Conservation (phyloP, 768 basidiomycete genomes). For the Fistulinella prunicolor region DNA sequence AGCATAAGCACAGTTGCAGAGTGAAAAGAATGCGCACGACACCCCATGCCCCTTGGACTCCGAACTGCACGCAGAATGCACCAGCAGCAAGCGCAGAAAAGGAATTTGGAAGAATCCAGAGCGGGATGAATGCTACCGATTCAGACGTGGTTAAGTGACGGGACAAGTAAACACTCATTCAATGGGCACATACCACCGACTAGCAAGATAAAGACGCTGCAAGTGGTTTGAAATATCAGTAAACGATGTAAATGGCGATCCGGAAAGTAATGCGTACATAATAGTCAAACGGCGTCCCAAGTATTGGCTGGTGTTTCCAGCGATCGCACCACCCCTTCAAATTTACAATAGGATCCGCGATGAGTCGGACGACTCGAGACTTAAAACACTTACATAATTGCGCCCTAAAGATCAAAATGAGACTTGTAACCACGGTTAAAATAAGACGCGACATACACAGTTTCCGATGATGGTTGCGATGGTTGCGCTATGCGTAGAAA, state of each 20-base stretch:
- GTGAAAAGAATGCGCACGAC: conserved; percentile 48
- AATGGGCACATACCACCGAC: conserved; percentile 22
- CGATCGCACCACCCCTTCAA: conserved; percentile 61
- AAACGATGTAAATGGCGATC: background rate
- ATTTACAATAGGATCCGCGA: background rate
- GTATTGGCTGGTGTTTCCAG: conserved; percentile 71
- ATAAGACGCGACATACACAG: conserved; percentile 40
- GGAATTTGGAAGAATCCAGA: conserved; percentile 77
- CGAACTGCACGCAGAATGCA: conserved; percentile 84
- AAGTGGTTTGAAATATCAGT: background rate
- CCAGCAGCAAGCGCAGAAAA: conserved; percentile 75
- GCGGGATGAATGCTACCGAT: conserved; percentile 53
- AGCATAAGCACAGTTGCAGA: background rate
- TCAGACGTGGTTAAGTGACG: background rate
- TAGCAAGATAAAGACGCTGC: conserved; percentile 23
- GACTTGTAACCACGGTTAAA: background rate
- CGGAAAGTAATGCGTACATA: conserved; percentile 33
- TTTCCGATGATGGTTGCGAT: conserved; percentile 82
- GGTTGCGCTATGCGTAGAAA: conserved; percentile 56
- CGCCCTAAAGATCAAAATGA: conserved; percentile 32
- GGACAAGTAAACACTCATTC: background rate
- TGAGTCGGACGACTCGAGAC: conserved; percentile 10
- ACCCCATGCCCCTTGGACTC: conserved; percentile 90
- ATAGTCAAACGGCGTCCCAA: conserved; percentile 84
- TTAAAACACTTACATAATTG: conserved; percentile 37